Evolutionary conservation across 345 rosid genomes (phyloP).

Genomic region (Jatropha curcas): DNA sequence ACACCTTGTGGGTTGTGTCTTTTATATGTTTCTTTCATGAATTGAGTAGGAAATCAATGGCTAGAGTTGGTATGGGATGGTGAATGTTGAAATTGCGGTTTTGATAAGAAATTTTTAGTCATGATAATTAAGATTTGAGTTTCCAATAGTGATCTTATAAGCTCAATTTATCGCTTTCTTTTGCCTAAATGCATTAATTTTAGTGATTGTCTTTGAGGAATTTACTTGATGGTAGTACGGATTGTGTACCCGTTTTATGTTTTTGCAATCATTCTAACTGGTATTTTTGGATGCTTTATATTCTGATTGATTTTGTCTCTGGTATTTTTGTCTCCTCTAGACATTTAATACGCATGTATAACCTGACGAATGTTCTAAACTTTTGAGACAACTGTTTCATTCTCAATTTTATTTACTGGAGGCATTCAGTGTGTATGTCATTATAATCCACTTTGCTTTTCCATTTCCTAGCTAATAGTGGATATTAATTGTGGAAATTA

Average conservation of each 20-base stretch:
- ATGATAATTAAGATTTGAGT: background rate
- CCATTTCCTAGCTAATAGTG: no score
- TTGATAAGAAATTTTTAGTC: no score
- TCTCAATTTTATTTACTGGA: no score
- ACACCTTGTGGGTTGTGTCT: background rate
- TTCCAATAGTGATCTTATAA: background rate
- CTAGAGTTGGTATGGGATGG: background rate
- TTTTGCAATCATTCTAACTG: background rate
- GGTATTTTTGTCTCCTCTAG: conserved; percentile 3
- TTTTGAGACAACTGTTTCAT: no score
- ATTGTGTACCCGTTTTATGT: background rate
- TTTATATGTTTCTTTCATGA: background rate
- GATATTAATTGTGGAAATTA: no score
- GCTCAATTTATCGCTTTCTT: background rate
- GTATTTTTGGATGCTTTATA: background rate
- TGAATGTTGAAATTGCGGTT: background rate
- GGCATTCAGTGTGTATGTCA: no score
- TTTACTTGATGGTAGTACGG: background rate
- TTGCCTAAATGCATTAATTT: background rate
- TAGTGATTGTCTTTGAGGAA: background rate
- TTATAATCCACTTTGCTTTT: no score
- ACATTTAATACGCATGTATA: no score
- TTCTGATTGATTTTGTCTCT: background rate
- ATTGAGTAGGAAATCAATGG: background rate
- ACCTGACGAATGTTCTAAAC: no score